A percentile compares a stretch with the other conserved stretches of the same genome.
phyloP scores from a whole-genome alignment of 192 early-diverging fungal species.

The Backusella luteola region DNA sequence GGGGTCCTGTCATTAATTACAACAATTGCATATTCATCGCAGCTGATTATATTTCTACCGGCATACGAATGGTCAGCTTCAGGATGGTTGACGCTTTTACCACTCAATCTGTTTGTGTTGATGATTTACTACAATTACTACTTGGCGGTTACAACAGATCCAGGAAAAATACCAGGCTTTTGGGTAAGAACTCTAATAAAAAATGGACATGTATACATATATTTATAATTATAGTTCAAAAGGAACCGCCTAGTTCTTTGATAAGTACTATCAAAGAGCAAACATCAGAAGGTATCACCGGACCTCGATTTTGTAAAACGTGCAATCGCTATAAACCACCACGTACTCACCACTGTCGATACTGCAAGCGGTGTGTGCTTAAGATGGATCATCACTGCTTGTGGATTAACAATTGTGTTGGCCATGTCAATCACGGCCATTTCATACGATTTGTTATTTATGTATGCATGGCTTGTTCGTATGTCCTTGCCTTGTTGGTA shows the following conservation, averaged over 20 bases:
- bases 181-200: constrained; percentile 35
- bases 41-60: constrained; percentile 30
- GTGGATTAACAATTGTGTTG: constrained; percentile 91
- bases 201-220: neutral
- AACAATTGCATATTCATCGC: constrained; percentile 36
- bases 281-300: constrained; percentile 53
- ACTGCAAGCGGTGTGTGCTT: constrained; percentile 79
- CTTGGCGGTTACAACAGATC: constrained; percentile 71
- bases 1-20: constrained; percentile 28
- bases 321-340: constrained; percentile 72
- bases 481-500: constrained; percentile 55
- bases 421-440: constrained; percentile 70
- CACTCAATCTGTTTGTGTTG: constrained; percentile 76
- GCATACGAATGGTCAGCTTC: constrained; percentile 15
- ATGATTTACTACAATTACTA: constrained; percentile 88
- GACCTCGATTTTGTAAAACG: constrained; percentile 71
- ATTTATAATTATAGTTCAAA: neutral
- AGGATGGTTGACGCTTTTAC: constrained; percentile 41
- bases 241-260: constrained; percentile 21
- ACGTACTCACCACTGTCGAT: constrained; percentile 74
- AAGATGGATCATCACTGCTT: constrained; percentile 94
- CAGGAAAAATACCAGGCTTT: constrained; percentile 69
- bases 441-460: constrained; percentile 80
- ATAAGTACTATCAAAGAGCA: constrained; percentile 24
- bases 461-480: constrained; percentile 56